Conservation (phyloP, 306 rosid species). For the Prosopis cineraria region DNA sequence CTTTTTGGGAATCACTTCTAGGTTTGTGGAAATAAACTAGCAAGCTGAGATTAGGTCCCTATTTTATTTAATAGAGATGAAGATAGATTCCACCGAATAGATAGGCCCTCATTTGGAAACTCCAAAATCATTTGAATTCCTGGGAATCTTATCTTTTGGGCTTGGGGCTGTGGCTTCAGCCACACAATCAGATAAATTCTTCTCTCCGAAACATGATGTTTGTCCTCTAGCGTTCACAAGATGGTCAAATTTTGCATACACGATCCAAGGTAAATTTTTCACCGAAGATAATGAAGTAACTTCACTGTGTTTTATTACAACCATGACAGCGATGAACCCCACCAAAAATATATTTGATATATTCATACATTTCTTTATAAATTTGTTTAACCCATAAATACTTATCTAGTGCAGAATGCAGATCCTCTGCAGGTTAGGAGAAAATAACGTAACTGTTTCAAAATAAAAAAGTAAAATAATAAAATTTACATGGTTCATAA, state of each 20-base stretch:
- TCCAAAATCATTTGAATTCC: constrained; percentile 6
- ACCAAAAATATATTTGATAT: neutral
- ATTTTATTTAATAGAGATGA: neutral
- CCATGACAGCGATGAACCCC: neutral
- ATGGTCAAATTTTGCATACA: neutral
- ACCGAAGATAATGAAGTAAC: neutral
- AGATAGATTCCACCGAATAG: constrained; percentile 24
- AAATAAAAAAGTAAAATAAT: no score
- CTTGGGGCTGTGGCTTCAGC: constrained; percentile 21
- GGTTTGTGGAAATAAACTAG: neutral
- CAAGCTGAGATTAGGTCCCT: neutral
- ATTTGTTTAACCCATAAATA: neutral
- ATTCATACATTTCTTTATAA: neutral
- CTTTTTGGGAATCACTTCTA: neutral
- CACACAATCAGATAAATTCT: constrained; percentile 23
- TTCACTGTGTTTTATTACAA: neutral
- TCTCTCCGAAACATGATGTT: constrained; percentile 1
- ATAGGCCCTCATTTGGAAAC: neutral
- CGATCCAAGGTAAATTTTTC: neutral
- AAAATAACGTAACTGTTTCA: no score
- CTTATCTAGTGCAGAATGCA: neutral
- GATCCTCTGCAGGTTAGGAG: no score
- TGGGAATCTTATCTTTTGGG: constrained; percentile 28
- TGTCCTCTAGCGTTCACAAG: constrained; percentile 7
- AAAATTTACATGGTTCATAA: no score